A percentile compares a stretch with the other conserved stretches of the same genome.
Evolutionary conservation across 176 grass and related monocot genomes (phyloP).

Genomic region (Neostapfia colusana): DNA sequence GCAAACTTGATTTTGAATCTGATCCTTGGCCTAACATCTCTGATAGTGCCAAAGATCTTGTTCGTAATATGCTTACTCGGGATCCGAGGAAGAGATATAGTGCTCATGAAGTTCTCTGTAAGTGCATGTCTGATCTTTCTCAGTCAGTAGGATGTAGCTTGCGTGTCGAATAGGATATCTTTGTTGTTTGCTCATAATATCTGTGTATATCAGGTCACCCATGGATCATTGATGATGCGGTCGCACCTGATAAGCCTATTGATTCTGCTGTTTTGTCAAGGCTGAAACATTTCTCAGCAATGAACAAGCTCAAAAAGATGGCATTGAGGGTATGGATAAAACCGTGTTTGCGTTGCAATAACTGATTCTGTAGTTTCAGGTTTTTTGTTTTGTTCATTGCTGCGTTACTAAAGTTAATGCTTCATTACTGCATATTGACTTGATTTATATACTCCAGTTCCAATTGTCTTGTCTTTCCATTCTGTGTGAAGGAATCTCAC

Average conservation of each 20-base stretch:
- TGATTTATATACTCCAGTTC: slow-evolving; percentile 21
- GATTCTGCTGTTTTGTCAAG: slow-evolving; percentile 99
- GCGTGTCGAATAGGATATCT: background rate
- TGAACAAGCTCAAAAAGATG: slow-evolving; percentile 99
- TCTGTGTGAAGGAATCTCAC: background rate
- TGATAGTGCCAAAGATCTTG: slow-evolving; percentile 89
- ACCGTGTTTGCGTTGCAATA: slow-evolving; percentile 5
- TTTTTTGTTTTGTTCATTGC: slow-evolving; percentile 21
- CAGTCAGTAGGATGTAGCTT: background rate
- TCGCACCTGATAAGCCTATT: slow-evolving; percentile 93
- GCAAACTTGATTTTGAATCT: slow-evolving; percentile 93
- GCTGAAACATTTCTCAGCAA: slow-evolving; percentile 95
- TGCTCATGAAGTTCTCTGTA: slow-evolving; percentile 97
- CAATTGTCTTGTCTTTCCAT: background rate
- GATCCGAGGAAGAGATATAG: slow-evolving; percentile 75
- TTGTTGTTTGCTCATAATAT: slow-evolving; percentile 24
- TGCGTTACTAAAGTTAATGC: slow-evolving; percentile 10
- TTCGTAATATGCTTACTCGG: slow-evolving; percentile 85
- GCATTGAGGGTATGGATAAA: slow-evolving; percentile 73
- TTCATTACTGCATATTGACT: slow-evolving; percentile 8
- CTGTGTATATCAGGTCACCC: slow-evolving; percentile 70
- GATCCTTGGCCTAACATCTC: slow-evolving; percentile 96
- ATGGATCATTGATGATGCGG: slow-evolving; percentile 95
- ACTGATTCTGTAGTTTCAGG: background rate
- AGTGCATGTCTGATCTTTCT: slow-evolving; percentile 40